Evolutionary conservation across 2,329 filamentous ascomycete genomes (phyloP).

Genomic region (Ciborinia camelliae): DNA sequence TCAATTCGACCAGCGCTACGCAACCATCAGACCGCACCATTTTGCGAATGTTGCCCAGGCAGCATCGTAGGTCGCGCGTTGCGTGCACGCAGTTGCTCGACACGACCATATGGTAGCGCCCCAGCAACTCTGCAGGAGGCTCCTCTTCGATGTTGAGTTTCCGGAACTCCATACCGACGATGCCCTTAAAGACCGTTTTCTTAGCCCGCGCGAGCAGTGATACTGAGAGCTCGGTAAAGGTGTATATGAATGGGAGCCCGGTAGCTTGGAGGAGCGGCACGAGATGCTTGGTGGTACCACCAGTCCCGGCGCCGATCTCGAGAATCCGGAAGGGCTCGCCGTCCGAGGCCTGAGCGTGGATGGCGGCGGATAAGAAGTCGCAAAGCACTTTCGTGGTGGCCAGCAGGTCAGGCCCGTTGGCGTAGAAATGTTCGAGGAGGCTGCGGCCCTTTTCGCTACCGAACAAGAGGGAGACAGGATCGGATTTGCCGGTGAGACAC

Average conservation of each 20-base stretch:
- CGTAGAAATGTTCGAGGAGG: conserved; percentile 27
- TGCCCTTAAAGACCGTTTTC: conserved; percentile 8
- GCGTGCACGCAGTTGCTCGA: conserved; percentile 31
- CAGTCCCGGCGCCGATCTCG: conserved; percentile 45
- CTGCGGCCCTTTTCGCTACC: conserved; percentile 24
- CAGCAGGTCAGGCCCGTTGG: not conserved
- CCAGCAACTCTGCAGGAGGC: conserved; percentile 16
- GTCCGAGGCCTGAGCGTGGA: not conserved
- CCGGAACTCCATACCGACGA: not conserved
- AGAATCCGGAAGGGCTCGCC: conserved; percentile 27
- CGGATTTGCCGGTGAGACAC: conserved; percentile 24
- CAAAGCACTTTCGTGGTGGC: not conserved
- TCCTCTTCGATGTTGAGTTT: conserved; percentile 1
- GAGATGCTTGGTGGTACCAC: conserved; percentile 11
- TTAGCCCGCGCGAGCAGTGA: conserved; percentile 31
- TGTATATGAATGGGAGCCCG: not conserved
- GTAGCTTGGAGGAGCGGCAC: not conserved
- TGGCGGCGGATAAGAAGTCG: not conserved
- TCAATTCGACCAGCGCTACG: conserved; percentile 29
- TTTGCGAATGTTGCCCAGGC: conserved; percentile 22
- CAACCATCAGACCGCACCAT: conserved; percentile 25
- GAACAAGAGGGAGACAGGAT: conserved; percentile 30
- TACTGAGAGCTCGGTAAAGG: conserved; percentile 33
- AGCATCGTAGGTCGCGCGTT: conserved; percentile 22
- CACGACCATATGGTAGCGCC: conserved; percentile 25